A percentile compares a stretch with the other conserved stretches of the same genome.
These are phyloP conservation scores for Xylariaceae sp. DNA, from an alignment of 2,329 filamentous ascomycete genomes.

Conservation along the genomic window DNA sequence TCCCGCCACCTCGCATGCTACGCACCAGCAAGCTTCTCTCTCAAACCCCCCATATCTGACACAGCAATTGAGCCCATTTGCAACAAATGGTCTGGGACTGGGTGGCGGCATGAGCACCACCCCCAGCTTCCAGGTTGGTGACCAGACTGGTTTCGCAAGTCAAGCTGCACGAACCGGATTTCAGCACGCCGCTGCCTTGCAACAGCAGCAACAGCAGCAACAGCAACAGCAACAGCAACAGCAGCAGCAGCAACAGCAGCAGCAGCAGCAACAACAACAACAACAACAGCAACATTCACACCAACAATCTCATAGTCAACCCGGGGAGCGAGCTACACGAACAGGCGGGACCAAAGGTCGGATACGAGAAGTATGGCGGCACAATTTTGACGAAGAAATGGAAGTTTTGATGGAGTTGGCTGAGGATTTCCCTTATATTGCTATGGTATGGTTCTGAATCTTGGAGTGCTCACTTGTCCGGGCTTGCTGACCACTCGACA, in stretches of 20 bases:
- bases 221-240: slow-evolving; percentile 38
- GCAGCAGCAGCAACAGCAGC: slow-evolving; percentile 46
- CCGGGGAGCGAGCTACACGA: slow-evolving; percentile 35
- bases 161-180: slow-evolving; percentile 88
- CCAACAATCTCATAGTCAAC: slow-evolving; percentile 36
- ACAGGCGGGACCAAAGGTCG: slow-evolving; percentile 59
- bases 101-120: slow-evolving; percentile 50
- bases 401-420: slow-evolving; percentile 74
- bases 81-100: slow-evolving; percentile 55
- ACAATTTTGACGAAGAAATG: slow-evolving; percentile 91
- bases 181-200: slow-evolving; percentile 62
- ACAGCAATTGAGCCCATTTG: slow-evolving; percentile 64
- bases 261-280: slow-evolving; percentile 47
- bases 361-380: slow-evolving; percentile 95
- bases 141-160: slow-evolving; percentile 71
- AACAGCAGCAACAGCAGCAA: slow-evolving; percentile 42
- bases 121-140: slow-evolving; percentile 52
- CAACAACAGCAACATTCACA: slow-evolving; percentile 46
- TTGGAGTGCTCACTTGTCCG: slow-evolving; percentile 7
- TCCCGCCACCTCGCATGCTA: slow-evolving; percentile 47
- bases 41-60: slow-evolving; percentile 70
- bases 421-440: slow-evolving; percentile 90
- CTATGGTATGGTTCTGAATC: slow-evolving; percentile 67
- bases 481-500: slow-evolving; percentile 22
- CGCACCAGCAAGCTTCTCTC: slow-evolving; percentile 51